Percentiles rank a stretch among this genome's conserved stretches.
These are phyloP conservation scores for Durio zibethinus DNA, from an alignment of 345 rosid species.

Conservation along the genomic window DNA sequence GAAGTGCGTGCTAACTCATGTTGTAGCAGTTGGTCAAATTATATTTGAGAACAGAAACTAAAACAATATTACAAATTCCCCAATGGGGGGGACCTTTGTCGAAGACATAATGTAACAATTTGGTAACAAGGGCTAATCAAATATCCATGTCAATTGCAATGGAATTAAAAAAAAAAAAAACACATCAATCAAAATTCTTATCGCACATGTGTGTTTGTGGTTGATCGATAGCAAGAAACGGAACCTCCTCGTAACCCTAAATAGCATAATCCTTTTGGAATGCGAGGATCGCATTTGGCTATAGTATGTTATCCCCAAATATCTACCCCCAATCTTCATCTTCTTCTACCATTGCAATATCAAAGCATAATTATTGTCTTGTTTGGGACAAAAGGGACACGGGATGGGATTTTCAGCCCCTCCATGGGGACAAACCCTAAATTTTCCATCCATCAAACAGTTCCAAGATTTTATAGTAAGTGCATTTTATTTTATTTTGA, in stretches of 20 bases:
- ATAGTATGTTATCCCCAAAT: neutral
- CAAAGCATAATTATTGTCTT: conserved; percentile 3
- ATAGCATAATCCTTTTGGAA: neutral
- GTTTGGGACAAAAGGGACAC: neutral
- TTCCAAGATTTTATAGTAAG: neutral
- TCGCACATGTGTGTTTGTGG: neutral
- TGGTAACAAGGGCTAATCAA: neutral
- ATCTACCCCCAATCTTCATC: neutral
- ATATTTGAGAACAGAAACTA: too few species aligned
- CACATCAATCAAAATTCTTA: neutral
- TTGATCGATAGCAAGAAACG: too few species aligned
- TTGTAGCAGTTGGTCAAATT: too few species aligned
- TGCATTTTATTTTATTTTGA: neutral
- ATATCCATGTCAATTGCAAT: neutral
- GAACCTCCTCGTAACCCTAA: neutral
- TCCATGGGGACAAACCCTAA: neutral
- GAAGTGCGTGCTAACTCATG: too few species aligned
- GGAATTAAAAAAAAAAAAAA: neutral
- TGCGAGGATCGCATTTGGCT: neutral
- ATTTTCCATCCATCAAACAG: neutral
- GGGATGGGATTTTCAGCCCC: neutral
- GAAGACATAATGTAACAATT: neutral
- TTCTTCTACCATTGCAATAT: neutral
- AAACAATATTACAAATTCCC: neutral
- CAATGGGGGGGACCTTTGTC: neutral